Base-by-base conservation (phyloP, 768 basidiomycete species). In the Candolleomyces efflorescens region DNA sequence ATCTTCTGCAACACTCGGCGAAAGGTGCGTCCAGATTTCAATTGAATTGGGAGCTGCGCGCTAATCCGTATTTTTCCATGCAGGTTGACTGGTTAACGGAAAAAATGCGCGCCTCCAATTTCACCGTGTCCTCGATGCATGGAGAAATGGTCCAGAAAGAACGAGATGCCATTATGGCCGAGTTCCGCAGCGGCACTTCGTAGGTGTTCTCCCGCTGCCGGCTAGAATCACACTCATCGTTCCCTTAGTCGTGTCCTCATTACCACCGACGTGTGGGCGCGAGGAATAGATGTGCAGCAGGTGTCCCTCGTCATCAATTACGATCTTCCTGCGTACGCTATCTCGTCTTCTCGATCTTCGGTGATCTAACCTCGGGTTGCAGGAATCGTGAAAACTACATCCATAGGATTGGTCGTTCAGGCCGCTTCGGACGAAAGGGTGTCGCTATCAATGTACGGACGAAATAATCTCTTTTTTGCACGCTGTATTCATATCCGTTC, bases 371-470 rank as follows among this genome's bases (percentile, higher is more conserved):
- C 3, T 32, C 11, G 44, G 12, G 47, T 3, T 65, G 53, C 62
- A 94, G 89, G 63, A 94, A 94, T 71, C 92, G 92, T 81, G 96
- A 98, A 83, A 98, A 99, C 74, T 99, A 99, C 78, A 98, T 99
- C 64, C 97, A 99, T 79, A 92, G 97, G 69, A 98, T 98, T 70
- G 97, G 97, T 73, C 94, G 97, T 61, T 97, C 95, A 58, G 97
- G 97, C 69, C 94, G 97, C 59, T 98, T 98, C 77, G 97, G 97
- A 65, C 82, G 97, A 65, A 99, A 99, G 77, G 97, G 96, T 81
- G 97, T 98, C 60, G 97, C 97, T 45, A 98, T 99, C 77, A 99
- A 98, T 75, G 95, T 97, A 68, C 44, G 88, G 75, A 32, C 36
- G 2, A 18, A 53, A 22, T 13, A 22, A 24, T 36, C 32, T 22